Evolutionary conservation across 2,329 filamentous ascomycete species (phyloP).

Genomic region (Colletotrichum neosansevieriae): DNA sequence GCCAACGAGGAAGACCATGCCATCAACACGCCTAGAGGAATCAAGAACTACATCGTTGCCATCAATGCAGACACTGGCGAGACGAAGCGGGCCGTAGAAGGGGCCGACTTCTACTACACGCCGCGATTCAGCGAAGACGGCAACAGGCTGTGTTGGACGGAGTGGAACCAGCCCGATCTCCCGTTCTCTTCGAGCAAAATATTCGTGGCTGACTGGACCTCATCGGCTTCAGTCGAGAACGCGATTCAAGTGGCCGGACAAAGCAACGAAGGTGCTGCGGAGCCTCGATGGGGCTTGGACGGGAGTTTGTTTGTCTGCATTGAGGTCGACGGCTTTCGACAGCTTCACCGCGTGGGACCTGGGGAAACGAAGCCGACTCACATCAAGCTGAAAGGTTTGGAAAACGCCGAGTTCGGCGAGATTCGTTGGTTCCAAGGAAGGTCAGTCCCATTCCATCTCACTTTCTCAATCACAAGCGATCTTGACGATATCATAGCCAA

Average conservation of each 20-base stretch:
- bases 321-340: conserved; percentile 60
- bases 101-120: conserved; percentile 65
- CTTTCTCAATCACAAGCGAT: background rate
- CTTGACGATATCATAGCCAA: conserved; percentile 46
- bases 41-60: conserved; percentile 55
- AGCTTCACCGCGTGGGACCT: conserved; percentile 56
- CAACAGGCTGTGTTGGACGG: conserved; percentile 61
- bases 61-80: conserved; percentile 56
- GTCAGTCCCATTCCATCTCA: conserved; percentile 41
- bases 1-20: conserved; percentile 66
- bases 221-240: conserved; percentile 48
- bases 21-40: conserved; percentile 47
- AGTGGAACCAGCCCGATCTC: conserved; percentile 67
- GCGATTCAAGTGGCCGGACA: conserved; percentile 55
- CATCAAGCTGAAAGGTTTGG: conserved; percentile 53
- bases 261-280: conserved; percentile 56
- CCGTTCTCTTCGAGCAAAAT: conserved; percentile 62
- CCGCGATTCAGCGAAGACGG: conserved; percentile 63
- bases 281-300: conserved; percentile 64
- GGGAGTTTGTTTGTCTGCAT: conserved; percentile 61
- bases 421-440: conserved; percentile 48
- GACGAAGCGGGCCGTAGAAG: conserved; percentile 54
- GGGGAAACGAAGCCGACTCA: conserved; percentile 45
- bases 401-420: conserved; percentile 56
- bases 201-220: conserved; percentile 56